Evolutionary conservation across 306 rosid genomes (phyloP), one percentile per base, ranked within the genome.

Genomic region (Malus sieversii): DNA sequence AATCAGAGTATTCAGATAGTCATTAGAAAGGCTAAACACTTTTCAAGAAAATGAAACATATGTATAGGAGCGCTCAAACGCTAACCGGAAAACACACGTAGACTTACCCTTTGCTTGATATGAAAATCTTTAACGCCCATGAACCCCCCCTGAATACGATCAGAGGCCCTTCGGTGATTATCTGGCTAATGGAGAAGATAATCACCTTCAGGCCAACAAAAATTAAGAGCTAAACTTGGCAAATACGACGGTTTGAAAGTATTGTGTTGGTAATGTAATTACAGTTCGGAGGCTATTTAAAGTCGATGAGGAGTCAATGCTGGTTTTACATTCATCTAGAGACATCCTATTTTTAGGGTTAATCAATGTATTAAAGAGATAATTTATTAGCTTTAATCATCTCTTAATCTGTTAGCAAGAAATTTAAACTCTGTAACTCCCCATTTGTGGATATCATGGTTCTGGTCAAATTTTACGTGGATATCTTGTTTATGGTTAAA

Each of bases 121-220:
- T 67, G 85, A 84, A 87, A 75, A 82, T 87, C 86, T 62, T 67
- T 77, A 71, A 84, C 75, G 25, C 73, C 79, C 88, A 87, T 79
- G 57, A 64, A 64, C 1, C 23, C 8, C 66, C 61, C 38, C 57
- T 61, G 83, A 68, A 72, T 62, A 8, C n/a, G 74, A 32, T 71
- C 35, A 72, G 27, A 61, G 60, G 22, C 2, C 23, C 14, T 53
- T 19, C 20, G 51, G 68, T 71, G 77, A 80, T 71, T 60, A 69
- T 53, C n/a, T 18, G 32, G n/a, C 27, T 40, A 14, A 64, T 16
- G 18, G 6, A 59, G 69, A 38, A 75, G 55, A 72, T 32, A 66
- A 68, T 78, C 77, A 80, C 70, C 71, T 62, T 23, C 59, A 62
- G 32, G 32, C 70, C 40, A 45, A 25, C 35, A 45, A 48, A 46